Evolutionary conservation across 192 early-diverging fungal species (phyloP).

Genomic region (Lobosporangium transversale): DNA sequence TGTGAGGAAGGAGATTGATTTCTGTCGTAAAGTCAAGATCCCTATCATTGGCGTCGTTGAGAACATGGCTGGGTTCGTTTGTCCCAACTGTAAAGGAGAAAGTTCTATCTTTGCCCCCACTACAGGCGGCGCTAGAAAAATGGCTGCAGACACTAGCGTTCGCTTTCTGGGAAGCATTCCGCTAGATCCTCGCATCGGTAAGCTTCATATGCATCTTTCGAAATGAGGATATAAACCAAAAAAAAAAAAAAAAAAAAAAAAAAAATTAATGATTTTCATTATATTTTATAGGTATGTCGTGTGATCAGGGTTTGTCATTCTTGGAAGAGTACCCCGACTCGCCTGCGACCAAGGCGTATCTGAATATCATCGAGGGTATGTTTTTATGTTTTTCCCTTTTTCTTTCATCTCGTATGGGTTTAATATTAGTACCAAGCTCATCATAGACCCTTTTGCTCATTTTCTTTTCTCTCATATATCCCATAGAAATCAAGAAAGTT

Average conservation of each 20-base stretch:
- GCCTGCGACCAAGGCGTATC: constrained; percentile 78
- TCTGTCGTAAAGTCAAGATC: constrained; percentile 91
- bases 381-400: no score
- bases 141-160: constrained; percentile 72
- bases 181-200: constrained; percentile 81
- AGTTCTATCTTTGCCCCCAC: constrained; percentile 81
- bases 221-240: background rate
- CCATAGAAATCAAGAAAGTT: constrained; percentile 37
- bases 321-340: constrained; percentile 90
- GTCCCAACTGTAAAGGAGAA: constrained; percentile 84
- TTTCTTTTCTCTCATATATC: background rate
- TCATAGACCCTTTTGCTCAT: no score
- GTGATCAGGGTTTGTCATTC: constrained; percentile 91
- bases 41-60: constrained; percentile 94
- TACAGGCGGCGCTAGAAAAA: constrained; percentile 74
- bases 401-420: no score
- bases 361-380: constrained; percentile 70
- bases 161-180: constrained; percentile 78
- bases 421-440: no score
- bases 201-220: constrained; percentile 36
- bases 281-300: constrained; percentile 52
- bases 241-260: no score
- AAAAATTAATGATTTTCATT: no score
- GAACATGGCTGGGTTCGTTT: constrained; percentile 98
- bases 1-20: constrained; percentile 98